Percentiles rank a stretch among this genome's conserved stretches.
phyloP scores from a whole-genome alignment of 805 yeast genomes.

The Myxozyma nipponensis region DNA sequence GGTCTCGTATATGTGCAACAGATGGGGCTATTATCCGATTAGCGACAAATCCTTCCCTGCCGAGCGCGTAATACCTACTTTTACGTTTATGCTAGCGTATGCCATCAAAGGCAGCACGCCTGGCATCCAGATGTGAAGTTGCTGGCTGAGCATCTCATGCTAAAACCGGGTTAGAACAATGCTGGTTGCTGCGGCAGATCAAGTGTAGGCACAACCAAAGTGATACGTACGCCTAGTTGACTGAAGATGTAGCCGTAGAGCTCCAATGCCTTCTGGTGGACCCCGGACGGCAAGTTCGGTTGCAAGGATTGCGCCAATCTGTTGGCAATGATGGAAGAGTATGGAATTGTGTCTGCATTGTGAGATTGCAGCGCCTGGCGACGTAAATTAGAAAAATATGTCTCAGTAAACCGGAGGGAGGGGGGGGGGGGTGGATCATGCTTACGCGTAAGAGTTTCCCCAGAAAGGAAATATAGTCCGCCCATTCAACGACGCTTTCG shows the following conservation, averaged over 20 bases:
- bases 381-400: background rate
- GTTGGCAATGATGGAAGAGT: slow-evolving; percentile 60
- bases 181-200: slow-evolving; percentile 1
- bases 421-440: slow-evolving; percentile 38
- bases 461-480: slow-evolving; percentile 89
- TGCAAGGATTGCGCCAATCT: slow-evolving; percentile 75
- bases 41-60: background rate
- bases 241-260: slow-evolving; percentile 69
- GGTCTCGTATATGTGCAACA: slow-evolving; percentile 58
- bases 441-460: slow-evolving; percentile 71
- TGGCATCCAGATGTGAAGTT: slow-evolving; percentile 78
- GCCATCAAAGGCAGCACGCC: slow-evolving; percentile 87
- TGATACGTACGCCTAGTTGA: slow-evolving; percentile 34
- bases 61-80: slow-evolving; percentile 31
- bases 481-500: slow-evolving; percentile 92
- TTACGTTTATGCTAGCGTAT: slow-evolving; percentile 83
- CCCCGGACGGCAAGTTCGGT: slow-evolving; percentile 87
- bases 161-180: too few relatives aligned
- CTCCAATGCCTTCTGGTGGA: slow-evolving; percentile 81
- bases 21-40: slow-evolving; percentile 46
- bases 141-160: slow-evolving; percentile 45
- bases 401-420: background rate
- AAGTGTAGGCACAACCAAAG: background rate
- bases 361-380: slow-evolving; percentile 31
- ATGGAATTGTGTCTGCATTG: slow-evolving; percentile 52